Conservation (phyloP, 176 grass and related monocot genomes). For the Aechmea fasciata region DNA sequence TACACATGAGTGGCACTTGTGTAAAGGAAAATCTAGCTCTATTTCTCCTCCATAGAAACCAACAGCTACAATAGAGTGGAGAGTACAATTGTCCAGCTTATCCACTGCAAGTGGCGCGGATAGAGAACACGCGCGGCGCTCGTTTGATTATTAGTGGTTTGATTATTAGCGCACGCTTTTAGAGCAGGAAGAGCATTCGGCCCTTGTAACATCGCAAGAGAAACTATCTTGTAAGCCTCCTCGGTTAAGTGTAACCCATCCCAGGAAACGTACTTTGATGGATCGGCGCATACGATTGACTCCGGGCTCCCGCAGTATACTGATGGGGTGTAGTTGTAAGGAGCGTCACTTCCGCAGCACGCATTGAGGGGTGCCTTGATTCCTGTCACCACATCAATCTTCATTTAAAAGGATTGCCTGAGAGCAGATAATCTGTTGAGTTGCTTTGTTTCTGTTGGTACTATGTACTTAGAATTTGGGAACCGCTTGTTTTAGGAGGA, state of each 20-base stretch:
- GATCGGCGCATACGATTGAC: constrained; percentile 45
- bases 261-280: constrained; percentile 77
- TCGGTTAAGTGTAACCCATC: constrained; percentile 84
- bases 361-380: constrained; percentile 59
- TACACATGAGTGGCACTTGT: too few species aligned
- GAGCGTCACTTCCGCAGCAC: constrained; percentile 63
- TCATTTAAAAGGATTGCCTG: background rate
- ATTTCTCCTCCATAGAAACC: too few species aligned
- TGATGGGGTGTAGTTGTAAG: constrained; percentile 52
- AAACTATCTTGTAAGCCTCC: constrained; percentile 56
- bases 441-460: background rate
- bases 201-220: constrained; percentile 56
- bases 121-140: constrained; percentile 36
- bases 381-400: constrained; percentile 32
- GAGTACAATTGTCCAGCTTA: background rate
- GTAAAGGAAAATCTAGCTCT: too few species aligned
- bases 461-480: background rate
- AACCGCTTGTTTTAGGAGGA: too few species aligned
- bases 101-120: constrained; percentile 44
- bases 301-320: constrained; percentile 58
- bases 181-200: constrained; percentile 58
- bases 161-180: constrained; percentile 42
- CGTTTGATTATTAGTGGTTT: constrained; percentile 21
- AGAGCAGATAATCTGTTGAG: background rate
- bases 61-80: too few species aligned